These are phyloP conservation scores for Neckera pumila DNA, from an alignment of 225 moss, liverwort and hornwort genomes.

Conservation along the genomic window DNA sequence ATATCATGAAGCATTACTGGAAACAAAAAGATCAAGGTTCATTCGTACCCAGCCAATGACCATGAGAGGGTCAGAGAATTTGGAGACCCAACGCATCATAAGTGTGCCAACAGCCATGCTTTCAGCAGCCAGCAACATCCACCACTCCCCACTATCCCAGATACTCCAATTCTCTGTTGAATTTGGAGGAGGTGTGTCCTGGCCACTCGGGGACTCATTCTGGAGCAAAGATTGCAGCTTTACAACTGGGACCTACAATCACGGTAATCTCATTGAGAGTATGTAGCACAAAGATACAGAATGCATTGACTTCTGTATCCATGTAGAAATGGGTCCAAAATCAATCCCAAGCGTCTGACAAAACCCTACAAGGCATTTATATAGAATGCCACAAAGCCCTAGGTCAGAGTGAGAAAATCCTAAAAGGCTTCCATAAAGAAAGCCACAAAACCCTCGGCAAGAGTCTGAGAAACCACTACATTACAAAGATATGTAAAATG, in stretches of 20 bases:
- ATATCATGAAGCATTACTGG: background rate
- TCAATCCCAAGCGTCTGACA: background rate
- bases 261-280: background rate
- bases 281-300: background rate
- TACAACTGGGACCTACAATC: slow-evolving; percentile 33
- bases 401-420: background rate
- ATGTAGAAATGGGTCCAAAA: background rate
- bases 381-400: background rate
- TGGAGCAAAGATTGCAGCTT: background rate
- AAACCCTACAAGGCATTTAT: background rate
- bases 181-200: background rate
- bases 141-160: slow-evolving; percentile 92
- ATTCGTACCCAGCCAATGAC: slow-evolving; percentile 12
- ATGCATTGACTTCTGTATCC: background rate
- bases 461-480: background rate
- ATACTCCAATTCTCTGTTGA: slow-evolving; percentile 19
- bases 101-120: slow-evolving; percentile 85
- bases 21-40: background rate
- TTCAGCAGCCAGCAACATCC: slow-evolving; percentile 92
- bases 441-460: background rate
- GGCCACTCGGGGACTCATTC: background rate
- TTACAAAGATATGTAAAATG: background rate
- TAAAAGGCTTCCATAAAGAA: background rate
- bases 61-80: slow-evolving; percentile 16
- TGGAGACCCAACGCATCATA: slow-evolving; percentile 71